A percentile compares a stretch with the other conserved stretches of the same genome.
These are phyloP conservation scores for Panicum virgatum DNA, from an alignment of 202 grass and related monocot species.

Conservation along the genomic window DNA sequence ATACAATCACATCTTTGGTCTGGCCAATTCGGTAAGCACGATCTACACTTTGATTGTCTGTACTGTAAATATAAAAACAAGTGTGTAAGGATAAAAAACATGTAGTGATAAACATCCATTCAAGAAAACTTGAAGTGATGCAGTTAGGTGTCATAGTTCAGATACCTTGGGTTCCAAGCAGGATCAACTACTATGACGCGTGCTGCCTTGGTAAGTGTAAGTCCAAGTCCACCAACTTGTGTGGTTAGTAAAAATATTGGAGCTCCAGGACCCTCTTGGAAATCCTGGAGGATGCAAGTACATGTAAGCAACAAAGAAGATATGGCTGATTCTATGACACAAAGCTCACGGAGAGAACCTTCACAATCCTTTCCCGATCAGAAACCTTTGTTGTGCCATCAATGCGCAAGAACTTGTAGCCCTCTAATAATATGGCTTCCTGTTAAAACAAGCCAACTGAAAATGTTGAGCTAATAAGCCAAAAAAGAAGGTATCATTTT, in stretches of 20 bases:
- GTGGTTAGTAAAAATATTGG: constrained; percentile 93
- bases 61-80: constrained; percentile 55
- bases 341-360: constrained; percentile 51
- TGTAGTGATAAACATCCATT: not conserved
- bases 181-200: constrained; percentile 99
- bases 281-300: constrained; percentile 56
- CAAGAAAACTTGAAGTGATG: constrained; percentile 11
- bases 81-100: constrained; percentile 8
- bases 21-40: constrained; percentile 95
- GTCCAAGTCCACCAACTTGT: constrained; percentile 97
- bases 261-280: constrained; percentile 86
- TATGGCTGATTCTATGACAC: constrained; percentile 6
- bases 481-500: constrained; percentile 1
- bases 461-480: constrained; percentile 24
- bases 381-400: constrained; percentile 87
- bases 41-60: constrained; percentile 94
- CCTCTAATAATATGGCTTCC: constrained; percentile 77
- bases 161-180: constrained; percentile 97
- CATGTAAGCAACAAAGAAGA: constrained; percentile 38
- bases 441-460: constrained; percentile 47
- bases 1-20: constrained; percentile 88
- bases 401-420: constrained; percentile 85
- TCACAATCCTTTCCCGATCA: constrained; percentile 85
- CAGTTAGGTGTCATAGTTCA: not conserved
- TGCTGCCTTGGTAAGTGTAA: constrained; percentile 86